Evolutionary conservation across 257 asterid genomes (phyloP), one percentile per base, ranked within the genome.

Genomic region (Ballota nigra): DNA sequence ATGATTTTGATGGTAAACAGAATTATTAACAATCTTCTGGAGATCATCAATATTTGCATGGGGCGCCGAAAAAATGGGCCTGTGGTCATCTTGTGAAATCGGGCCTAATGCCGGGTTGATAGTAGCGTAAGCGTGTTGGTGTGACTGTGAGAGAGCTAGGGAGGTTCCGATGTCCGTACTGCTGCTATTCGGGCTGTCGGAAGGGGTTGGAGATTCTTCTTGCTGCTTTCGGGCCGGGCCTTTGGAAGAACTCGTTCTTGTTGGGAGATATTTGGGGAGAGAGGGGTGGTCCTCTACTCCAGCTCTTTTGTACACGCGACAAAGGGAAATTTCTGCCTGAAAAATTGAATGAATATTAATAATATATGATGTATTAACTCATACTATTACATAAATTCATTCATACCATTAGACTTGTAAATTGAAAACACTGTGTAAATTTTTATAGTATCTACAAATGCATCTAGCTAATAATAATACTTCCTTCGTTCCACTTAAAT

Each of bases 311-410:
- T 92, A 82, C 22, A 95, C 98, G 0, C 98, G 96, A 67, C 99
- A 95, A 11, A 95, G 89, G 3, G 99, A 95, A 49, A 95, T 95
- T 74, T 95, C 99, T 1, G 92, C 92, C 99, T 95, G 91, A 40
- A 40, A 20, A n/a, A n/a, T n/a, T 2, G 8, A 10, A 16, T 38
- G 0, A 43, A 49, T 9, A n/a, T 16, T n/a, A 16, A 28, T 28
- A 28, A 28, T 28, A 1, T 28, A 4, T 4, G 4, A 28, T n/a
- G n/a, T n/a, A n/a, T n/a, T n/a, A n/a, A n/a, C n/a, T n/a, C n/a
- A n/a, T n/a, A n/a, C n/a, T n/a, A n/a, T n/a, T n/a, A n/a, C n/a
- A n/a, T n/a, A n/a, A n/a, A n/a, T n/a, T n/a, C n/a, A n/a, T n/a
- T n/a, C n/a, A n/a, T n/a, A n/a, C n/a, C n/a, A n/a, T n/a, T n/a